Percentiles rank a stretch among this genome's conserved stretches.
Conservation (phyloP, 73 alveolate species). For the Paramecium biaurelia region DNA sequence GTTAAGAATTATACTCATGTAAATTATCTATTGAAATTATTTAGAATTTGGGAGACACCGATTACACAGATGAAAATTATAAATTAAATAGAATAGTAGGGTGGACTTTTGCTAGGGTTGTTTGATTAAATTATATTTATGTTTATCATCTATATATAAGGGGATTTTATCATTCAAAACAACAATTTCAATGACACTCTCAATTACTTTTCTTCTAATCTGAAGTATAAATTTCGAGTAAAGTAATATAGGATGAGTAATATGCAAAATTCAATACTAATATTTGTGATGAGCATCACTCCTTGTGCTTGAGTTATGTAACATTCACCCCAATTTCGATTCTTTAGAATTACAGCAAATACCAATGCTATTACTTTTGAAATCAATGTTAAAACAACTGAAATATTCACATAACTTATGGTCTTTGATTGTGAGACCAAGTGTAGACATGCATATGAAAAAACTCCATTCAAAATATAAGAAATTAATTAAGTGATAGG, state of each 20-base stretch:
- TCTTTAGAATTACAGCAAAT: neutral
- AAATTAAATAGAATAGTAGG: neutral
- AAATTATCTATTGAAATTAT: neutral
- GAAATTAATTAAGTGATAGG: neutral
- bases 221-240: neutral
- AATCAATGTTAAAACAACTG: neutral
- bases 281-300: neutral
- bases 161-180: neutral
- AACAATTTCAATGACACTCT: neutral
- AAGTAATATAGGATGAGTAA: neutral
- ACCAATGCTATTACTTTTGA: neutral
- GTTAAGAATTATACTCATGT: neutral
- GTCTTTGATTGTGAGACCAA: neutral
- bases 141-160: neutral
- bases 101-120: conserved; percentile 1
- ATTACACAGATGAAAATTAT: neutral
- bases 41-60: conserved; percentile 14
- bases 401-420: neutral
- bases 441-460: neutral
- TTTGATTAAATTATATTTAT: neutral
- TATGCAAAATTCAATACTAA: neutral
- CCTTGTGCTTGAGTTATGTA: conserved; percentile 13
- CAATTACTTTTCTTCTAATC: neutral
- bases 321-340: conserved; percentile 58
- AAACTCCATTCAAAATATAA: neutral